These are phyloP conservation scores for Vavraia culicis DNA, from an alignment of 371 early-diverging fungal species.

Conservation along the genomic window DNA sequence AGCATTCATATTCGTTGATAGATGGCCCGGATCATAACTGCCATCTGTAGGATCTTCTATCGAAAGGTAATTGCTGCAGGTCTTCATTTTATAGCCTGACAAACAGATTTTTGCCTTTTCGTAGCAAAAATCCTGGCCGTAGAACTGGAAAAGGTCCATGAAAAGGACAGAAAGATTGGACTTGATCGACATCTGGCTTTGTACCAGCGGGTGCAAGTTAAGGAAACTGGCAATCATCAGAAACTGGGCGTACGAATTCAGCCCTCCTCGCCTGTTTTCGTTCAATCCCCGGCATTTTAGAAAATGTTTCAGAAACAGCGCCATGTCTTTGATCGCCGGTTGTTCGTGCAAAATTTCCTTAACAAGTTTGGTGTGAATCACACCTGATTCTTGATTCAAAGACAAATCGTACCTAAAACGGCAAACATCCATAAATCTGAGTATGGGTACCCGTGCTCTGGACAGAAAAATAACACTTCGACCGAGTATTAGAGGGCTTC, in stretches of 20 bases:
- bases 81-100: constrained; percentile 8
- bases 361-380: constrained; percentile 46
- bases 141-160: constrained; percentile 75
- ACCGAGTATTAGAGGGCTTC: no score
- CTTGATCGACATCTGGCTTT: constrained; percentile 48
- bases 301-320: constrained; percentile 60
- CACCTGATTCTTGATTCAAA: constrained; percentile 53
- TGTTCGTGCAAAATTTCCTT: constrained; percentile 46
- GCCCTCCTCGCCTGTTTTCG: constrained; percentile 69
- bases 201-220: constrained; percentile 57
- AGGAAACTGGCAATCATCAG: constrained; percentile 56
- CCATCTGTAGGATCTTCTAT: constrained; percentile 35
- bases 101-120: constrained; percentile 6
- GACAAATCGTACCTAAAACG: constrained; percentile 57
- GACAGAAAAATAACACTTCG: constrained; percentile 16
- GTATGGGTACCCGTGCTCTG: constrained; percentile 56
- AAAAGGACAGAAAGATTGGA: constrained; percentile 65
- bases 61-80: not conserved
- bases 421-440: constrained; percentile 57
- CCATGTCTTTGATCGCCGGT: constrained; percentile 48
- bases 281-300: constrained; percentile 52
- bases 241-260: constrained; percentile 67
- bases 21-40: constrained; percentile 19
- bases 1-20: constrained; percentile 6
- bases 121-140: constrained; percentile 47